Evolutionary conservation across 306 rosid genomes (phyloP).

Genomic region (Trifolium repens): DNA sequence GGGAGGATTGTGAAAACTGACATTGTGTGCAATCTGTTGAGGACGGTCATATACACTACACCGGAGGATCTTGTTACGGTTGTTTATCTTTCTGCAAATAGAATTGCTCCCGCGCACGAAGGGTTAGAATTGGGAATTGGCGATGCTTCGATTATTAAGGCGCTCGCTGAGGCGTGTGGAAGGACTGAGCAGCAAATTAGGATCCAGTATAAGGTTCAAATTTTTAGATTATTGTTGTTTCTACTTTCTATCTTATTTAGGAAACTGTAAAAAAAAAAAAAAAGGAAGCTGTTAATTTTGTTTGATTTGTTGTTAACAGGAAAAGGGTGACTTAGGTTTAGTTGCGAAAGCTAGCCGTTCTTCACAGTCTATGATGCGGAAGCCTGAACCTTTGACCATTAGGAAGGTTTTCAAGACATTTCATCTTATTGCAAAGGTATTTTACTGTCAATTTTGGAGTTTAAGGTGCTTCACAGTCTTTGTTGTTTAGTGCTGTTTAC

Average conservation of each 20-base stretch:
- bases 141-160: conserved; percentile 81
- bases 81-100: conserved; percentile 69
- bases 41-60: conserved; percentile 70
- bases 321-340: conserved; percentile 80
- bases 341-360: conserved; percentile 87
- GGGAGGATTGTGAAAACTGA: conserved; percentile 80
- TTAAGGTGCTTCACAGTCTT: no score
- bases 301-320: conserved; percentile 46
- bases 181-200: conserved; percentile 68
- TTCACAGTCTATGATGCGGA: conserved; percentile 83
- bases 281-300: background rate
- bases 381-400: conserved; percentile 79
- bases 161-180: conserved; percentile 85
- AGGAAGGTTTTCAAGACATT: conserved; percentile 79
- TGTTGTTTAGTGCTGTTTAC: background rate
- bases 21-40: conserved; percentile 77
- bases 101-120: conserved; percentile 80
- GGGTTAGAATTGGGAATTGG: conserved; percentile 91
- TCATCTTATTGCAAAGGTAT: conserved; percentile 80
- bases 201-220: conserved; percentile 64
- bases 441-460: background rate
- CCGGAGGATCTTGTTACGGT: conserved; percentile 71
- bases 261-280: background rate
- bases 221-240: background rate
- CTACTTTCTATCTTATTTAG: background rate